Conservation (phyloP, 108 stramenopile species). For the Aurantiochytrium sp. region DNA sequence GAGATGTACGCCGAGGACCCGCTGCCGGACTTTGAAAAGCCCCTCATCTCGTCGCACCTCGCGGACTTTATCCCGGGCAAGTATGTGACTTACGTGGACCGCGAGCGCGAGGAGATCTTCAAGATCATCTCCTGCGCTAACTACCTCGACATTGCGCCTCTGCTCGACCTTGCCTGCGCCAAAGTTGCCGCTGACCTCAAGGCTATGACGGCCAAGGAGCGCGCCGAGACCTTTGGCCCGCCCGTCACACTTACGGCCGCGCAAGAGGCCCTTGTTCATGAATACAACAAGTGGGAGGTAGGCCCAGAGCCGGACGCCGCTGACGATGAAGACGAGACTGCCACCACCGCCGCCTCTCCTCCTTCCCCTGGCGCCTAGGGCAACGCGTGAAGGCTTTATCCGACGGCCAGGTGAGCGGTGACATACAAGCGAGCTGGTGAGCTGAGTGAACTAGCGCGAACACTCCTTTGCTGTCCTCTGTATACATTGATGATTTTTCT, state of each 20-base stretch:
- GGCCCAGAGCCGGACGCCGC: background rate
- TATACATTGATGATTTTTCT: too few species aligned
- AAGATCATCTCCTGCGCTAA: slow-evolving; percentile 76
- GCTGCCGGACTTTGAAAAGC: slow-evolving; percentile 98
- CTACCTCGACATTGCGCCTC: slow-evolving; percentile 67
- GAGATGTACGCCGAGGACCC: slow-evolving; percentile 70
- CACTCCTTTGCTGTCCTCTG: too few species aligned
- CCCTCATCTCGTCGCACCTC: slow-evolving; percentile 88
- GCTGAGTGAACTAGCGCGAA: too few species aligned
- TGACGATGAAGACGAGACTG: background rate
- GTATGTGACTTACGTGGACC: slow-evolving; percentile 95
- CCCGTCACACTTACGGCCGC: background rate
- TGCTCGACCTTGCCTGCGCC: slow-evolving; percentile 95
- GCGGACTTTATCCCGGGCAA: slow-evolving; percentile 94
- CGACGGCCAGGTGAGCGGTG: too few species aligned
- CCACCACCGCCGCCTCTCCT: too few species aligned
- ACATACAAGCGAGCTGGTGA: too few species aligned
- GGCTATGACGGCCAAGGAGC: background rate
- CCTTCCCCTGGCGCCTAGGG: too few species aligned
- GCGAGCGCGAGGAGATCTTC: slow-evolving; percentile 93
- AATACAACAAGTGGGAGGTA: background rate
- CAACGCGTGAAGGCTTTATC: too few species aligned
- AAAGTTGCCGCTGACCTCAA: slow-evolving; percentile 73
- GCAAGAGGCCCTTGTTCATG: background rate
- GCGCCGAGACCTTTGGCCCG: background rate